phyloP scores from a whole-genome alignment of 2,329 filamentous ascomycete species.

The Sclerotiophoma versabilis region DNA sequence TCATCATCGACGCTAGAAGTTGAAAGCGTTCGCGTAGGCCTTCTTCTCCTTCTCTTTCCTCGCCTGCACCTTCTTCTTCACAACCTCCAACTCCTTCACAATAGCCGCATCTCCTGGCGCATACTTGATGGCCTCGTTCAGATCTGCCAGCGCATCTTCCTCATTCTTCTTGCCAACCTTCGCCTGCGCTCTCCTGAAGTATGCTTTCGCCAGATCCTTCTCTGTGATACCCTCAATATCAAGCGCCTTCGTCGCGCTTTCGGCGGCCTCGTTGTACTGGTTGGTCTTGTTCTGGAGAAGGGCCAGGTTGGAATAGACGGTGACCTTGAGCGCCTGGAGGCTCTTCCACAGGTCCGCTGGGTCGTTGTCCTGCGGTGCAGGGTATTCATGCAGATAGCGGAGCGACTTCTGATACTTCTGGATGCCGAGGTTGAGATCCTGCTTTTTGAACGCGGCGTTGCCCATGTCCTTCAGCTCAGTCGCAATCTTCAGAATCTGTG shows the following conservation, averaged over 20 bases:
- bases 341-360: constrained; percentile 70
- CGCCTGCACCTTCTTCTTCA: constrained; percentile 78
- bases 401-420: constrained; percentile 95
- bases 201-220: constrained; percentile 85
- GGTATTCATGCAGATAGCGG: constrained; percentile 87
- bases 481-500: constrained; percentile 78
- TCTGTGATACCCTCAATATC: constrained; percentile 69
- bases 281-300: constrained; percentile 83
- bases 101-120: constrained; percentile 77
- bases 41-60: constrained; percentile 88
- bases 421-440: constrained; percentile 73
- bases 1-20: constrained; percentile 35
- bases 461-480: constrained; percentile 88
- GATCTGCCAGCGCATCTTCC: constrained; percentile 68
- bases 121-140: constrained; percentile 54
- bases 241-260: constrained; percentile 76
- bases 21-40: constrained; percentile 90
- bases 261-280: constrained; percentile 72
- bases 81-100: constrained; percentile 73
- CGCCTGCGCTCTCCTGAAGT: constrained; percentile 84
- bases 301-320: constrained; percentile 86
- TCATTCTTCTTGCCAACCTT: constrained; percentile 80
- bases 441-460: constrained; percentile 88
- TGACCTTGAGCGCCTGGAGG: constrained; percentile 79
- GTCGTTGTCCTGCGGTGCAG: constrained; percentile 72